A percentile compares a stretch with the other conserved stretches of the same genome.
phyloP scores from a whole-genome alignment of 495 filamentous ascomycete species.

The Neurospora intermedia region DNA sequence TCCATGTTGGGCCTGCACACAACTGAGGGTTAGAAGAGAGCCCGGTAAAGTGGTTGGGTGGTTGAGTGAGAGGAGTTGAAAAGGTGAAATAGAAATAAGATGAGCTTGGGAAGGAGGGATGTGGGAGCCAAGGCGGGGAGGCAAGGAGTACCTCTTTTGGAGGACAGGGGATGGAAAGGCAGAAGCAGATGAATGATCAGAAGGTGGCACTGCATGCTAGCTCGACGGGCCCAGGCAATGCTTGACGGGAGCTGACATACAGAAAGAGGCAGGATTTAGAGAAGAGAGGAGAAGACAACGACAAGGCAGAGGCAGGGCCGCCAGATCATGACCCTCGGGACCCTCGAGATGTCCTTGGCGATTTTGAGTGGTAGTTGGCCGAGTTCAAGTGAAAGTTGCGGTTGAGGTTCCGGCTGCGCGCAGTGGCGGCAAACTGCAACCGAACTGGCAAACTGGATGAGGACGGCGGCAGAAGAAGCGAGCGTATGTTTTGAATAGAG shows the following conservation, averaged over 20 bases:
- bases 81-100: too few species aligned
- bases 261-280: constrained; percentile 1
- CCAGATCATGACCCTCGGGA: constrained; percentile 18
- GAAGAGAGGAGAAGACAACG: constrained; percentile 1
- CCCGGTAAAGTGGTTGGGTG: not conserved
- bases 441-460: not conserved
- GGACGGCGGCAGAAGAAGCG: not conserved
- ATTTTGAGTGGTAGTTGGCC: not conserved
- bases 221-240: constrained; percentile 1
- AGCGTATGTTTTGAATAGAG: not conserved
- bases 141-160: not conserved
- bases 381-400: not conserved
- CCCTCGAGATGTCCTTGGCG: not conserved
- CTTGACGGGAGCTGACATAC: constrained; percentile 10
- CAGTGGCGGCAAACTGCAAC: constrained; percentile 18
- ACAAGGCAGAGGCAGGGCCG: constrained; percentile 10
- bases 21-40: not conserved
- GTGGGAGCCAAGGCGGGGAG: not conserved
- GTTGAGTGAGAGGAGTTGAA: too few species aligned
- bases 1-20: constrained; percentile 20
- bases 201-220: constrained; percentile 5
- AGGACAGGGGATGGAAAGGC: not conserved
- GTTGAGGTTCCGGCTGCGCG: constrained; percentile 2
- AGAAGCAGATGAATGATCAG: not conserved
- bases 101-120: not conserved